Base-by-base conservation (phyloP, 2,329 filamentous ascomycete genomes). In the Phyllosticta capitalensis region DNA sequence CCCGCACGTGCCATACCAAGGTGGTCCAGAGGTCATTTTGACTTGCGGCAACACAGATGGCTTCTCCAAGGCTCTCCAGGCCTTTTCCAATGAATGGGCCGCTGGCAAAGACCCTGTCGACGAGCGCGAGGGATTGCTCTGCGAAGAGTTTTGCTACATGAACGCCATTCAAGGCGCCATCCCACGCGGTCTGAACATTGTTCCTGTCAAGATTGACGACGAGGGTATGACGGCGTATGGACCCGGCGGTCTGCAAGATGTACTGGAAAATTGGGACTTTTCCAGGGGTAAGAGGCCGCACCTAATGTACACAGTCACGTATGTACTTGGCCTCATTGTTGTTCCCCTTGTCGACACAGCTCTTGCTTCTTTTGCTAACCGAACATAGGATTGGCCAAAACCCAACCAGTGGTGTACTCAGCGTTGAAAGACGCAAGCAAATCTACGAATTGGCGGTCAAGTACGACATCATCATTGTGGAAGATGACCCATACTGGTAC, bases 401-500 rank as follows among this genome's bases (percentile, higher is more conserved):
- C 70, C 92, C 91, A 1, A 95, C 90, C 0, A 86, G 88, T 28
- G 85, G 87, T 30, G 84, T 89, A 2, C 78, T 95, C 1, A 86
- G 88, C 2, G 71, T 94, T 9, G 76, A 86, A 67, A 84, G 92
- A 49, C 83, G 89, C 59, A 87, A 83, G 66, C 85, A 91, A 56
- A 81, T 96, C 26, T 96, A 96, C 69, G 83, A 81, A 19, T 71
- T 96, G 14, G 94, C 89, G 74, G 85, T 85, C 70, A 83, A 87
- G 69, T 95, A 90, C 75, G 91, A 96, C 72, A 82, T 96, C 63
- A 83, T 96, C 67, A 96, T 96, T 64, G 76, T 95, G 63, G 92
- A 97, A 73, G 92, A 97, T 67, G 92, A 96, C 63, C 92, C 92
- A 5, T 96, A 96, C 76, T 96, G 90, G 89, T 92, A 94, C 72